phyloP scores from a whole-genome alignment of 176 grass and related monocot genomes.

The Elaeis guineensis region DNA sequence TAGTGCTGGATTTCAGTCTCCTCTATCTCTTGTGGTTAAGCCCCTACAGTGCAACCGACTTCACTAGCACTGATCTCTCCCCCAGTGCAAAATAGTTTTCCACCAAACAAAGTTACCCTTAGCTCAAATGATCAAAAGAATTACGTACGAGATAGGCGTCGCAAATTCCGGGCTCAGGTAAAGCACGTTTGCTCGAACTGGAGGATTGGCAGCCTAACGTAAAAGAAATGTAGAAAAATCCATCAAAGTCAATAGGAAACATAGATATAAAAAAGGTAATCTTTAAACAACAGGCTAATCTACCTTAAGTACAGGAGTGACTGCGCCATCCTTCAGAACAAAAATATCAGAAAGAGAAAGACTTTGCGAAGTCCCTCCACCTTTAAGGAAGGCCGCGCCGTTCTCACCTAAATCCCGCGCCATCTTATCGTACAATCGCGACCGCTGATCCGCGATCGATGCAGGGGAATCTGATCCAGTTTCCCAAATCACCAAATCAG shows the following conservation, averaged over 20 bases:
- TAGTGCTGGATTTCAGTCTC: too few species aligned
- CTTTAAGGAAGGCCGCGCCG: constrained; percentile 59
- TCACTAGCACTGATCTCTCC: too few species aligned
- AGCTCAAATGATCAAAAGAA: constrained; percentile 7
- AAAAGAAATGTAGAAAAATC: not conserved
- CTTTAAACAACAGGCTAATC: not conserved
- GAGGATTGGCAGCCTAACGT: constrained; percentile 56
- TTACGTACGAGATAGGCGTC: constrained; percentile 52
- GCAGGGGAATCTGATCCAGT: constrained; percentile 18
- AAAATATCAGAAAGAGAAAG: constrained; percentile 83
- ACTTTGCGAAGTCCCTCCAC: constrained; percentile 83
- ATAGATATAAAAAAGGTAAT: not conserved
- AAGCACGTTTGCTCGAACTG: constrained; percentile 84
- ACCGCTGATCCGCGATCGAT: constrained; percentile 40
- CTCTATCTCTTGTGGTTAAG: too few species aligned
- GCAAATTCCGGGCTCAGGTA: constrained; percentile 47
- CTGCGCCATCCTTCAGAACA: constrained; percentile 37
- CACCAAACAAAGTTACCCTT: not conserved
- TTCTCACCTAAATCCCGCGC: constrained; percentile 61
- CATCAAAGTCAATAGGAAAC: not conserved
- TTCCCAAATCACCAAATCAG: not conserved
- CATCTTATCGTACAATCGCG: constrained; percentile 69
- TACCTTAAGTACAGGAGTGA: constrained; percentile 75
- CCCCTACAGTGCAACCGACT: too few species aligned
- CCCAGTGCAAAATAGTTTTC: too few species aligned